Percentiles rank a stretch among this genome's conserved stretches.
Conservation (phyloP, 2,329 filamentous ascomycete genomes). For the Sporothrix brasiliensis region DNA sequence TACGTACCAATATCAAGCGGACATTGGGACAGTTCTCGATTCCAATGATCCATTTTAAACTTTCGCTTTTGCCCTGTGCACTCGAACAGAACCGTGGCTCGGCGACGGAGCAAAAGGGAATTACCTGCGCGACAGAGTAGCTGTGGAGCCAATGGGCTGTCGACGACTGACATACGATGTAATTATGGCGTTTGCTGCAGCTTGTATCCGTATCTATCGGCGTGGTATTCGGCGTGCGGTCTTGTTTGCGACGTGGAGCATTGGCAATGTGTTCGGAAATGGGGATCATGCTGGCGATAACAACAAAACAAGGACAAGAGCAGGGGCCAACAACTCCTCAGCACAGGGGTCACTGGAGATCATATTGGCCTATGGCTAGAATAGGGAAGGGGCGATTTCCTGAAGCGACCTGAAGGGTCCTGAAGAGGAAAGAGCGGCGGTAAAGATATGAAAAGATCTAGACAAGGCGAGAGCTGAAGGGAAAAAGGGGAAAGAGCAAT, state of each 20-base stretch:
- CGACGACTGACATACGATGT: neutral
- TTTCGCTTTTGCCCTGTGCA: constrained; percentile 2
- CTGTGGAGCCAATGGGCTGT: neutral
- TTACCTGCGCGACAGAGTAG: constrained; percentile 5
- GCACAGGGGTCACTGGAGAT: neutral
- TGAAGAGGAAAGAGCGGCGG: constrained; percentile 14
- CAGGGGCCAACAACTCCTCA: neutral
- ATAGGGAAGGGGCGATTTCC: constrained; percentile 14
- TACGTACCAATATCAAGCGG: neutral
- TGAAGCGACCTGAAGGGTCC: constrained; percentile 8
- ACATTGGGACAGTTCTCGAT: neutral
- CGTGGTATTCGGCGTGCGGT: neutral
- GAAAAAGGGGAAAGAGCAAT: neutral
- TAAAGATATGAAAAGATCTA: neutral
- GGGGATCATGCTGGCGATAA: constrained; percentile 7
- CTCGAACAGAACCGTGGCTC: constrained; percentile 8
- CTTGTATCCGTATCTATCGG: neutral
- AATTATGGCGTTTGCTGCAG: neutral
- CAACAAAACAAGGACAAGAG: constrained; percentile 16
- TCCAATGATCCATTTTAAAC: neutral
- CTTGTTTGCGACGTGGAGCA: neutral
- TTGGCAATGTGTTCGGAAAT: neutral
- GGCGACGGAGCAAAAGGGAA: constrained; percentile 20
- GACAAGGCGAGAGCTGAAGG: neutral
- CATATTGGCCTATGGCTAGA: neutral